Conservation (phyloP, 83 land plant species). For the Diphasiastrum complanatum region DNA sequence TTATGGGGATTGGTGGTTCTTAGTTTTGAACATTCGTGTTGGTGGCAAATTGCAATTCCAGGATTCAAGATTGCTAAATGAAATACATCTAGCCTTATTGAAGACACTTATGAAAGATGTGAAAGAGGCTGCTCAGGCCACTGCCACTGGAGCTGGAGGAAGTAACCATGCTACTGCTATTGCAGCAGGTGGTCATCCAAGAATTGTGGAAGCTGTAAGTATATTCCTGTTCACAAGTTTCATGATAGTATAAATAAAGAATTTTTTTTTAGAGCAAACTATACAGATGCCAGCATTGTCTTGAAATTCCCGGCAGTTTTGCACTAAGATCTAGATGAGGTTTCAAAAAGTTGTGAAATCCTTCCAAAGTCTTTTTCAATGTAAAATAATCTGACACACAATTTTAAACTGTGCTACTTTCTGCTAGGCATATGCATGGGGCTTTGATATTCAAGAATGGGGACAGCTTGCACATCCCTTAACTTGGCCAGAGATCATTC, state of each 20-base stretch:
- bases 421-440: conserved; percentile 93
- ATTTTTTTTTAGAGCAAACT: neutral
- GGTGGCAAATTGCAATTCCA: conserved; percentile 19
- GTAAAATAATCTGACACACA: neutral
- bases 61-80: conserved; percentile 88
- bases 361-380: neutral
- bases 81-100: conserved; percentile 75
- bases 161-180: conserved; percentile 53
- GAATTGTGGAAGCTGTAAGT: conserved; percentile 86
- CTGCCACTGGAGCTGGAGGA: conserved; percentile 53
- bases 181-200: conserved; percentile 90
- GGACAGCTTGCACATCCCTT: conserved; percentile 62
- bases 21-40: neutral
- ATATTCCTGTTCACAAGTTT: conserved; percentile 1
- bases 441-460: conserved; percentile 87
- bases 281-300: neutral
- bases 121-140: conserved; percentile 81
- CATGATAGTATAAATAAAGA: neutral
- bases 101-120: conserved; percentile 82
- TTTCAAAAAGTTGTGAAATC: neutral
- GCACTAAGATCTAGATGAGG: neutral
- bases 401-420: neutral
- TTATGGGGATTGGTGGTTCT: neutral
- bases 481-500: conserved; percentile 93
- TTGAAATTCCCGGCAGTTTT: conserved; percentile 6